Percentiles rank a stretch among this genome's conserved stretches.
These are phyloP conservation scores for Fusarium veterinarium DNA, from an alignment of 2,329 filamentous ascomycete genomes.

Conservation along the genomic window DNA sequence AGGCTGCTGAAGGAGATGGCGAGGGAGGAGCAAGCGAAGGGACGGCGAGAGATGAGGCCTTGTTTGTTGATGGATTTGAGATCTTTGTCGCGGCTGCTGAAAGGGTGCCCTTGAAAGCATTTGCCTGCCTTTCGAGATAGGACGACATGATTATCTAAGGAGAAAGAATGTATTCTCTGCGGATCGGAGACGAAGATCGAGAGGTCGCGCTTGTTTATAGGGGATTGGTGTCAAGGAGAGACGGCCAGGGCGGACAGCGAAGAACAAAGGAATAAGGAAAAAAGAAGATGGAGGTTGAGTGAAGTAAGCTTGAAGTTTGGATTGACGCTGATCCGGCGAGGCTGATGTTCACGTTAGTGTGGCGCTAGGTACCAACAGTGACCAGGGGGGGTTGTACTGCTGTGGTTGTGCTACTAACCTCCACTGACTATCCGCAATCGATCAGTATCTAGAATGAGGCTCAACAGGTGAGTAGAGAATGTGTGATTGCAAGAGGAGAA, in stretches of 20 bases:
- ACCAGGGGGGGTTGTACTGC: neutral
- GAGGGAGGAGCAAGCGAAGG: conserved; percentile 66
- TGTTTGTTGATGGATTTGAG: conserved; percentile 58
- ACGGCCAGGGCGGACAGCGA: conserved; percentile 6
- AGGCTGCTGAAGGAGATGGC: conserved; percentile 69
- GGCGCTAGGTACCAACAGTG: conserved; percentile 21
- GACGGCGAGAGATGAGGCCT: conserved; percentile 43
- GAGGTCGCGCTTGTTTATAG: conserved; percentile 3
- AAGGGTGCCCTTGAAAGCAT: conserved; percentile 70
- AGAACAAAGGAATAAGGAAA: conserved; percentile 25
- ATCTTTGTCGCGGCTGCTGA: conserved; percentile 73
- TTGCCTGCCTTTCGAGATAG: conserved; percentile 74
- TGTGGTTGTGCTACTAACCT: conserved; percentile 1
- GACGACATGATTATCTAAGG: conserved; percentile 63
- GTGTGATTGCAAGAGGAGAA: neutral
- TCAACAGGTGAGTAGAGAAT: neutral
- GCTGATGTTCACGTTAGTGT: conserved; percentile 36
- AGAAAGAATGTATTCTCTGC: conserved; percentile 10
- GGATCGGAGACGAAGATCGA: neutral
- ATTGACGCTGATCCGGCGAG: conserved; percentile 43
- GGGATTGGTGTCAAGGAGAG: conserved; percentile 16
- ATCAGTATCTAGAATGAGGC: neutral
- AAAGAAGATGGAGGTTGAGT: conserved; percentile 1
- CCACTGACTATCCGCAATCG: neutral
- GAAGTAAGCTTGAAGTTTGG: conserved; percentile 29